Conservation (phyloP, 2,329 filamentous ascomycete species). For the Verticillium tricorpus region DNA sequence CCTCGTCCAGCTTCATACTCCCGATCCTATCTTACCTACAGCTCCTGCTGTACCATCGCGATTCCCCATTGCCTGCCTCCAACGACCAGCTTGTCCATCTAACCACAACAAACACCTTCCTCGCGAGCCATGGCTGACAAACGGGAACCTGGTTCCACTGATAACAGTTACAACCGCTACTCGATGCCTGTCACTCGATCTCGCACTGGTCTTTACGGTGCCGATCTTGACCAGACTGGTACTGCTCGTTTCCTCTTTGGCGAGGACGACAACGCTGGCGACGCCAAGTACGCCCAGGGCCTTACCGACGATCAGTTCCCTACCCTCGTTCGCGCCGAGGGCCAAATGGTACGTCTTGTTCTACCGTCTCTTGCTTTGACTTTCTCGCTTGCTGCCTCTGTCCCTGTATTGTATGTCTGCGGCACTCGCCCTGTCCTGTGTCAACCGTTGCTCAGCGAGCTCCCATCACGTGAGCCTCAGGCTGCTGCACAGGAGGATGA, state of each 20-base stretch:
- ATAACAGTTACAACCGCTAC: conserved; percentile 73
- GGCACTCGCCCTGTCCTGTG: neutral
- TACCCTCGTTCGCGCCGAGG: conserved; percentile 67
- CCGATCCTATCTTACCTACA: too few species aligned
- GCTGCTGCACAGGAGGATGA: neutral
- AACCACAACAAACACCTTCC: neutral
- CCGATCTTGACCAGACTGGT: conserved; percentile 76
- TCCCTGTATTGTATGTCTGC: neutral
- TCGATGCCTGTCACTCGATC: conserved; percentile 84
- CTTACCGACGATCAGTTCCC: conserved; percentile 82
- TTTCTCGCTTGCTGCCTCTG: neutral
- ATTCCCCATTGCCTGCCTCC: too few species aligned
- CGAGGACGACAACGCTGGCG: conserved; percentile 66
- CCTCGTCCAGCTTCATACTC: too few species aligned
- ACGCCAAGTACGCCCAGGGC: conserved; percentile 65
- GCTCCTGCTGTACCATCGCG: too few species aligned
- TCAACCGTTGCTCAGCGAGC: neutral
- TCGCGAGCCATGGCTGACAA: conserved; percentile 8
- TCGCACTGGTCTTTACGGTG: conserved; percentile 62
- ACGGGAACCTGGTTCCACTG: conserved; percentile 6
- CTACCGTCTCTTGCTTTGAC: neutral
- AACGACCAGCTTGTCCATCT: neutral
- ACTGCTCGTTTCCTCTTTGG: conserved; percentile 83
- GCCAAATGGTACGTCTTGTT: conserved; percentile 45
- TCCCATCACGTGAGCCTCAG: neutral